Conservation (phyloP, 495 filamentous ascomycete genomes). For the Annulohypoxylon nitens region DNA sequence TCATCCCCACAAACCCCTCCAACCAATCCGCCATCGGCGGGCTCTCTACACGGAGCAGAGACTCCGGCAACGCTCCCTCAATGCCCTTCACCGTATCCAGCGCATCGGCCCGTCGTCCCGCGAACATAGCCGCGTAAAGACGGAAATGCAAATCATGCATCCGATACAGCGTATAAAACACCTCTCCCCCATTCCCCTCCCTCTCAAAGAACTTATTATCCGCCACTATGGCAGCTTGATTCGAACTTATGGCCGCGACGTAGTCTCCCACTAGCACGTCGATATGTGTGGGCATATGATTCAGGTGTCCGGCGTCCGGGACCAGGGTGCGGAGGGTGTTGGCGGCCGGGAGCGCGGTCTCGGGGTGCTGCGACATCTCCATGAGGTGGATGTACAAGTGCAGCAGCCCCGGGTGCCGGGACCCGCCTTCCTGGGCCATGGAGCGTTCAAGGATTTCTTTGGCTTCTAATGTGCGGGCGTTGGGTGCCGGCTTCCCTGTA, state of each 20-base stretch:
- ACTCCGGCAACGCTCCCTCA: constrained; percentile 68
- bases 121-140: constrained; percentile 80
- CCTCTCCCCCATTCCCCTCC: constrained; percentile 61
- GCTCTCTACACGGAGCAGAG: constrained; percentile 69
- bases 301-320: constrained; percentile 76
- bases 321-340: constrained; percentile 72
- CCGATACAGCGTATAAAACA: constrained; percentile 76
- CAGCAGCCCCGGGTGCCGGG: constrained; percentile 71
- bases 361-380: constrained; percentile 77
- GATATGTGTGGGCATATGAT: constrained; percentile 79
- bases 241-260: constrained; percentile 69
- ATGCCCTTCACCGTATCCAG: constrained; percentile 67
- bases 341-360: constrained; percentile 67
- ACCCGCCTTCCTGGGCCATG: constrained; percentile 58
- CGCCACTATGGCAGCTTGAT: constrained; percentile 71
- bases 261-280: constrained; percentile 78
- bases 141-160: constrained; percentile 76
- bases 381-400: constrained; percentile 81
- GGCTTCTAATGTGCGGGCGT: constrained; percentile 68
- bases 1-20: constrained; percentile 72
- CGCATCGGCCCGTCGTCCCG: constrained; percentile 67
- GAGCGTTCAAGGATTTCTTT: constrained; percentile 67
- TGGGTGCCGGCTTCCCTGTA: constrained; percentile 67
- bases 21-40: constrained; percentile 82
- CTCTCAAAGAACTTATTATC: constrained; percentile 70